phyloP scores from a whole-genome alignment of 768 basidiomycete species.

The Hygrophorus russula region DNA sequence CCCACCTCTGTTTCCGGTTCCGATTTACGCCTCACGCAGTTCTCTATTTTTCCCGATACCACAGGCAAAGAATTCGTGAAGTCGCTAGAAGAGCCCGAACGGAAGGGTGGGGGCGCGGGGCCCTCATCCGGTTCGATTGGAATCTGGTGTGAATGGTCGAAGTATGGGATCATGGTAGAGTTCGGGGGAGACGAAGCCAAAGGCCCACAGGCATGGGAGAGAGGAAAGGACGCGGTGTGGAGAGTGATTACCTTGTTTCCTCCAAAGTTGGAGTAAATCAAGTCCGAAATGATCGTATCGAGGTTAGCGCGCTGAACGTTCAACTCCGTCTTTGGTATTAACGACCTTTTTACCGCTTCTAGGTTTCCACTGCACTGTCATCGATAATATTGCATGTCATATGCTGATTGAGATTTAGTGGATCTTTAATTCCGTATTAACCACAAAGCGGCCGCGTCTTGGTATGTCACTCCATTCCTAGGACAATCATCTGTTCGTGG shows the following conservation, averaged over 20 bases:
- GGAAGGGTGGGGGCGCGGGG: slow-evolving; percentile 85
- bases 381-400: neutral
- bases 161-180: slow-evolving; percentile 74
- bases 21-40: slow-evolving; percentile 20
- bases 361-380: neutral
- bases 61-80: slow-evolving; percentile 73
- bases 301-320: neutral
- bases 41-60: slow-evolving; percentile 36
- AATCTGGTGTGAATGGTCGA: slow-evolving; percentile 91
- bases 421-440: too few relatives aligned
- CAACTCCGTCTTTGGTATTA: neutral
- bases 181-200: slow-evolving; percentile 70
- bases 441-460: too few relatives aligned
- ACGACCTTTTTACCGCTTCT: neutral
- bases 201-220: slow-evolving; percentile 82
- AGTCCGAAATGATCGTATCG: neutral
- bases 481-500: too few relatives aligned
- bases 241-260: slow-evolving; percentile 58
- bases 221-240: slow-evolving; percentile 75
- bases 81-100: slow-evolving; percentile 71
- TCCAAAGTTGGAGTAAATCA: slow-evolving; percentile 3
- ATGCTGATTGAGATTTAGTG: too few relatives aligned
- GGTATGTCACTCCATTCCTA: too few relatives aligned
- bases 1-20: slow-evolving; percentile 6
- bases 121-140: slow-evolving; percentile 78